Evolutionary conservation across 2,329 filamentous ascomycete genomes (phyloP), one percentile per base, ranked within the genome.

Genomic region (Ophiostoma piceae): DNA sequence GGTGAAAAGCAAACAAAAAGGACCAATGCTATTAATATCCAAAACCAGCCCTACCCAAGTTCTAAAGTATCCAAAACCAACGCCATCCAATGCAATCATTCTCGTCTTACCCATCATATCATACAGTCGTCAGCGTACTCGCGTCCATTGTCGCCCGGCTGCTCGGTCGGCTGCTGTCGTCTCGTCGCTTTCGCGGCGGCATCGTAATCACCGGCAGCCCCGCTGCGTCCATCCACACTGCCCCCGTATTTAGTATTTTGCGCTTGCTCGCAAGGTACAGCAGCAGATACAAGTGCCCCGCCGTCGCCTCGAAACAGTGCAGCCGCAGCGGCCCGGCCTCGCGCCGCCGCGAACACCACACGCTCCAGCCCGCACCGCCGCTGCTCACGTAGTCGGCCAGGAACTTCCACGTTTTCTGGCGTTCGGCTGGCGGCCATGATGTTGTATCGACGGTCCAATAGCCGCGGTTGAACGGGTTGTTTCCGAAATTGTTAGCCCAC

Each of bases 301-400:
- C 86, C 0, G 92, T 80, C 72, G 89, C 85, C 0, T 91, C 93
- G 89, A 91, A 97, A 75, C 91, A 92, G 76, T 91, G 95, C 1
- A 94, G 77, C 43, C 87, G 84, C 1, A 96, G 77, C 70, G 82
- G 79, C 12, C 76, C 47, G 65, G 71, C 78, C 74, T 80, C 83
- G 3, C 74, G 76, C 32, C 75, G 74, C 35, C 86, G 79, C 16
- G 76, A 78, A 73, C 86, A 88, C 80, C 85, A 87, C 1, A 90
- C 83, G 2, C 88, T 88, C 90, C 90, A 92, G 2, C 90, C 90
- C 0, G 85, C 84, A 29, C 82, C 79, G 0, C 88, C 87, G 35
- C 80, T 81, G 6, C 80, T 80, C 43, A 96, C 79, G 67, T 87
- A 86, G 19, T 88, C 84, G 6, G 81, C 81, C 32, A 93, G 79